phyloP scores from a whole-genome alignment of 768 basidiomycete genomes.

The Mycena amicta region DNA sequence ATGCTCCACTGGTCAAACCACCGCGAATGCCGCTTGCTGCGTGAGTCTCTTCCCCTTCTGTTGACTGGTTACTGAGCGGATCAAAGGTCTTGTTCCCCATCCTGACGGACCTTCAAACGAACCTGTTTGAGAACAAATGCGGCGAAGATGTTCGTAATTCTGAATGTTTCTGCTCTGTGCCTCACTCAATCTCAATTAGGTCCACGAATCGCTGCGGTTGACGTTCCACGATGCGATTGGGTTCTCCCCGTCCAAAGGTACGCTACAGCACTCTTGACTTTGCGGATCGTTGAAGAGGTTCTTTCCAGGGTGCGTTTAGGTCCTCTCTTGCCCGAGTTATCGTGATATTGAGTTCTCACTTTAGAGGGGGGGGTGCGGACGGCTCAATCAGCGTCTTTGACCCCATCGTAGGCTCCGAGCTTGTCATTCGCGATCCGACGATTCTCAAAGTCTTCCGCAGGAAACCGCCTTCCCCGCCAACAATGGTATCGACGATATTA shows the following conservation, averaged over 20 bases:
- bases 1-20: conserved; percentile 22
- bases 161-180: neutral
- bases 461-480: conserved; percentile 40
- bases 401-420: neutral
- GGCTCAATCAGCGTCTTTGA: neutral
- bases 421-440: conserved; percentile 24
- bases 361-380: neutral
- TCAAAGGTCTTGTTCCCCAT: conserved; percentile 17
- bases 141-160: conserved; percentile 12
- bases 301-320: neutral
- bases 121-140: conserved; percentile 16
- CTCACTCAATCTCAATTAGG: neutral
- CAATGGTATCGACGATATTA: conserved; percentile 35
- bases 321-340: neutral
- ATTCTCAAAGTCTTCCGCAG: conserved; percentile 36
- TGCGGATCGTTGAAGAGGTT: neutral
- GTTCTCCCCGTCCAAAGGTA: conserved; percentile 6
- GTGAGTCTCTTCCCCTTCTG: too few relatives aligned
- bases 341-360: neutral
- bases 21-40: conserved; percentile 12
- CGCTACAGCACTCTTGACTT: neutral
- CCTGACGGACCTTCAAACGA: conserved; percentile 13
- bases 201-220: conserved; percentile 15
- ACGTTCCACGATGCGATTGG: conserved; percentile 23
- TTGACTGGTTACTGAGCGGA: too few relatives aligned